Conservation (phyloP, 257 asterid species). For the Knoxia roxburghii region DNA sequence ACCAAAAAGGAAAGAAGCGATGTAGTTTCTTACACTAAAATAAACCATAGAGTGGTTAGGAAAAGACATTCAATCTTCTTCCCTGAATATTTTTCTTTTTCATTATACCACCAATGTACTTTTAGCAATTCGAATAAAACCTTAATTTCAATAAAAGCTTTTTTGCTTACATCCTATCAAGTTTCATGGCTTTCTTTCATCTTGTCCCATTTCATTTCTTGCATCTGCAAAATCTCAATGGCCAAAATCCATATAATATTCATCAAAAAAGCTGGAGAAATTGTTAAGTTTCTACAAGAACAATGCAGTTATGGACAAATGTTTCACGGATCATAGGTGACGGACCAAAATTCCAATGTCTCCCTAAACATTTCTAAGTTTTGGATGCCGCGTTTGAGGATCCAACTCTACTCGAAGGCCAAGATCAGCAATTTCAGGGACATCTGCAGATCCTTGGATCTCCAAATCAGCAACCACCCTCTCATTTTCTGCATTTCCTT, state of each 20-base stretch:
- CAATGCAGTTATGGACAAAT: too few species aligned
- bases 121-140: background rate
- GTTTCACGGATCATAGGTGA: too few species aligned
- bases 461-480: slow-evolving; percentile 47
- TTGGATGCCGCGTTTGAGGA: slow-evolving; percentile 62
- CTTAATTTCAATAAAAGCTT: background rate
- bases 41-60: background rate
- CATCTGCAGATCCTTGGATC: slow-evolving; percentile 62
- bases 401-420: slow-evolving; percentile 79
- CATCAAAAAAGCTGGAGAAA: too few species aligned
- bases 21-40: background rate
- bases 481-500: slow-evolving; percentile 72
- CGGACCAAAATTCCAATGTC: too few species aligned
- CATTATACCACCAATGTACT: slow-evolving; percentile 4
- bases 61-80: background rate
- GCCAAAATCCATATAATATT: too few species aligned
- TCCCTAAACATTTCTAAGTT: slow-evolving; percentile 54
- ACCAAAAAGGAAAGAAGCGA: background rate
- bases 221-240: background rate
- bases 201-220: background rate
- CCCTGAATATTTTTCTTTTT: too few species aligned
- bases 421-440: slow-evolving; percentile 53
- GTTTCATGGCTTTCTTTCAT: background rate
- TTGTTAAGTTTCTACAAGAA: too few species aligned
- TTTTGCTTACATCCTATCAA: too few species aligned